Percentiles rank a stretch among this genome's conserved stretches.
phyloP scores from a whole-genome alignment of 148 eudicot species.

The Drosera capensis region DNA sequence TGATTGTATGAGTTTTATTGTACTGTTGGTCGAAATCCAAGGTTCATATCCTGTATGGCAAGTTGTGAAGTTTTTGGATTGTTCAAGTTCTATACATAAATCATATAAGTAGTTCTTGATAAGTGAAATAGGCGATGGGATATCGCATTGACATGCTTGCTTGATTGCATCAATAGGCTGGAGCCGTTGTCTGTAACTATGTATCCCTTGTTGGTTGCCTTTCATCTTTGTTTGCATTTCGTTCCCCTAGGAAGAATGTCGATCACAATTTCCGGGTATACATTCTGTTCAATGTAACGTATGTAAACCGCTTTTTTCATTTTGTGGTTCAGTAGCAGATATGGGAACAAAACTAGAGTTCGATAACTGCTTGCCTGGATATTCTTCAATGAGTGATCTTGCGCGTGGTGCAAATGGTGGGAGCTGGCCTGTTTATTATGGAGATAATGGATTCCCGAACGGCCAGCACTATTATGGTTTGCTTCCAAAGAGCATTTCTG shows the following conservation, averaged over 20 bases:
- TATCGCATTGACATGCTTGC: too few relatives aligned
- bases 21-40: too few relatives aligned
- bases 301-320: slow-evolving; percentile 4
- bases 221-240: not conserved
- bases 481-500: slow-evolving; percentile 20
- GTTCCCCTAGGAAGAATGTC: not conserved
- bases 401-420: slow-evolving; percentile 51
- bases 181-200: too few relatives aligned
- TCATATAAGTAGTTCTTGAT: too few relatives aligned
- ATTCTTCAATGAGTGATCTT: slow-evolving; percentile 52
- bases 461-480: slow-evolving; percentile 37
- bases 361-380: slow-evolving; percentile 36
- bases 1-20: too few relatives aligned
- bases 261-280: too few relatives aligned
- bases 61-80: too few relatives aligned
- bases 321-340: slow-evolving; percentile 28
- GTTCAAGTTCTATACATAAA: too few relatives aligned
- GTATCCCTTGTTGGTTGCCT: too few relatives aligned
- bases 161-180: too few relatives aligned
- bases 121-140: too few relatives aligned
- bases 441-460: slow-evolving; percentile 32
- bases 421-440: slow-evolving; percentile 52
- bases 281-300: not conserved
- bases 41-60: too few relatives aligned
- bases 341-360: slow-evolving; percentile 78